Conservation (phyloP, 2,329 filamentous ascomycete genomes). For the Orbilia blumenaviensis region DNA sequence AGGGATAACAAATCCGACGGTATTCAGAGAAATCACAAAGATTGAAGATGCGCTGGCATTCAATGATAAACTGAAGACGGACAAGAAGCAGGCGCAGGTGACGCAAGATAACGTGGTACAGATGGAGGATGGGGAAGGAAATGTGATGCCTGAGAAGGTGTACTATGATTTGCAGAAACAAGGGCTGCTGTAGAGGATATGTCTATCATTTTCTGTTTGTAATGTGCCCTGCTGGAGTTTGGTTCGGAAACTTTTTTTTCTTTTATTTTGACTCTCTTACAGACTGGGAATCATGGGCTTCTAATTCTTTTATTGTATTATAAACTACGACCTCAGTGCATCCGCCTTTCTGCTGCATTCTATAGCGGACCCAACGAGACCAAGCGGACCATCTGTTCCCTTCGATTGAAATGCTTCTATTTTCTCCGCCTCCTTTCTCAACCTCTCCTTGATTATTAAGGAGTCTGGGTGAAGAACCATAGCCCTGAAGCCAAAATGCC, state of each 20-base stretch:
- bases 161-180: slow-evolving; percentile 69
- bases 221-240: slow-evolving; percentile 19
- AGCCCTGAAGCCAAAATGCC: no score
- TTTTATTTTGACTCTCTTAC: background rate
- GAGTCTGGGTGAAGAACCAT: no score
- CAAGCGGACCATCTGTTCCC: no score
- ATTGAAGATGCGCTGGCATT: slow-evolving; percentile 88
- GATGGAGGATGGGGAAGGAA: slow-evolving; percentile 97
- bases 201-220: background rate
- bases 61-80: slow-evolving; percentile 91
- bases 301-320: slow-evolving; percentile 4
- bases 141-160: slow-evolving; percentile 99
- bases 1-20: slow-evolving; percentile 86
- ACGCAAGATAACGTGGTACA: slow-evolving; percentile 87
- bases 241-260: slow-evolving; percentile 8
- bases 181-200: slow-evolving; percentile 33
- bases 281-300: slow-evolving; percentile 20
- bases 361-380: background rate
- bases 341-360: background rate
- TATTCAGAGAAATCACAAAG: slow-evolving; percentile 92
- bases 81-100: slow-evolving; percentile 79
- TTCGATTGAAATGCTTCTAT: no score
- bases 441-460: no score
- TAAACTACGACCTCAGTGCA: background rate
- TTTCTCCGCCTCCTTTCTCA: no score